Percentiles rank a stretch among this genome's conserved stretches.
phyloP scores from a whole-genome alignment of 805 yeast species.

The Wickerhamiella spandovensis region DNA sequence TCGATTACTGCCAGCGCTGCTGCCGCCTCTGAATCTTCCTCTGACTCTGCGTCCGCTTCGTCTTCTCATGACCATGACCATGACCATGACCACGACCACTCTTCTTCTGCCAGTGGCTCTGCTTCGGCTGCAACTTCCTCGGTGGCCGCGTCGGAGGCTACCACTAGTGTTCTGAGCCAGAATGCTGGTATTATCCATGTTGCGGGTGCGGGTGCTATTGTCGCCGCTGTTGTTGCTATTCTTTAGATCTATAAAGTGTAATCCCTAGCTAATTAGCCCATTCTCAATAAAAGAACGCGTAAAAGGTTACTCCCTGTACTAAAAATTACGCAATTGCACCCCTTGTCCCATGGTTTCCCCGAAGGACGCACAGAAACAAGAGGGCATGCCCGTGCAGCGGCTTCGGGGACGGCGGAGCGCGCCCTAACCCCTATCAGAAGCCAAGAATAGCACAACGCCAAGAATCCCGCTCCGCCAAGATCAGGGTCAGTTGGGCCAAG shows the following conservation, averaged over 20 bases:
- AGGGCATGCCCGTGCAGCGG: too few relatives aligned
- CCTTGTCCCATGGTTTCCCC: too few relatives aligned
- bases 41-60: background rate
- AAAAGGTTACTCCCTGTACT: too few relatives aligned
- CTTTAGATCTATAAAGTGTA: background rate
- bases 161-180: background rate
- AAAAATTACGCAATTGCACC: too few relatives aligned
- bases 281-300: too few relatives aligned
- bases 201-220: background rate
- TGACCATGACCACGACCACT: background rate
- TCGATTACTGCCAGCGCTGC: background rate
- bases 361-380: too few relatives aligned
- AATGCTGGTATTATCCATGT: background rate
- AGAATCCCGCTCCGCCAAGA: too few relatives aligned
- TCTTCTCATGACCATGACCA: conserved; percentile 4
- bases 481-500: too few relatives aligned
- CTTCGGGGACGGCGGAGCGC: too few relatives aligned
- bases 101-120: background rate
- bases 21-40: background rate
- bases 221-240: background rate
- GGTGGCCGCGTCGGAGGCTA: background rate
- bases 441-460: background rate
- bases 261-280: too few relatives aligned
- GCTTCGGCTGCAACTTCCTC: background rate
- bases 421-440: background rate